Percentiles rank a stretch among this genome's conserved stretches.
phyloP scores from a whole-genome alignment of 78 protist species.

The Dictyostelium capitatum region DNA sequence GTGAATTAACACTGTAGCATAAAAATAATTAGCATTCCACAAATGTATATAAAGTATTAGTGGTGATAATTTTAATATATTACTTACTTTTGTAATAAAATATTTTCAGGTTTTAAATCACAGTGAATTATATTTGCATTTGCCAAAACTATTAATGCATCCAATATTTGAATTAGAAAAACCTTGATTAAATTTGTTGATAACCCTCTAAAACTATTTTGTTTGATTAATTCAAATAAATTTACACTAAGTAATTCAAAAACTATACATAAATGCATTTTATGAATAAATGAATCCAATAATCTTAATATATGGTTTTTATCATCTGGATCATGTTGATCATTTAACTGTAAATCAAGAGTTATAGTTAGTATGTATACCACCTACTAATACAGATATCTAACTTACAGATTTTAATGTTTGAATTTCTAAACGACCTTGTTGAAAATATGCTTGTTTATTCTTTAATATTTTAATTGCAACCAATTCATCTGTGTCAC shows the following conservation, averaged over 20 bases:
- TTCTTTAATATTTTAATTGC: conserved; percentile 96
- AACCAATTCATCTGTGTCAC: conserved; percentile 80
- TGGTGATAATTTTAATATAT: background rate
- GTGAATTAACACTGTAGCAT: conserved; percentile 66
- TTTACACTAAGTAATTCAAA: conserved; percentile 94
- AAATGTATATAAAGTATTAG: background rate
- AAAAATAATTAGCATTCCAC: background rate
- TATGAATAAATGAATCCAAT: conserved; percentile 85
- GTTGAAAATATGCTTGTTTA: conserved; percentile 89
- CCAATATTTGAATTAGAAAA: conserved; percentile 91
- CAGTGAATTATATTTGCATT: conserved; percentile 94
- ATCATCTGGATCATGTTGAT: conserved; percentile 80
- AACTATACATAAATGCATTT: conserved; percentile 94
- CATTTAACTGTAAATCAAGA: conserved; percentile 46
- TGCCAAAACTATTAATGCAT: conserved; percentile 80
- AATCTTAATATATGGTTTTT: conserved; percentile 87
- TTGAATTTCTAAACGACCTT: conserved; percentile 90
- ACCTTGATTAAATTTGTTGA: conserved; percentile 89
- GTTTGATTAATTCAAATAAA: conserved; percentile 93
- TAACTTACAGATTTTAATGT: conserved; percentile 66
- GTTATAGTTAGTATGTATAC: background rate
- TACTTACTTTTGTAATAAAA: conserved; percentile 85
- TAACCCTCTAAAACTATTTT: conserved; percentile 91
- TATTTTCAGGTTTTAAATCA: conserved; percentile 96
- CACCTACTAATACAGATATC: background rate